Conservation (phyloP, 257 asterid genomes). For the Misopates orontium region DNA sequence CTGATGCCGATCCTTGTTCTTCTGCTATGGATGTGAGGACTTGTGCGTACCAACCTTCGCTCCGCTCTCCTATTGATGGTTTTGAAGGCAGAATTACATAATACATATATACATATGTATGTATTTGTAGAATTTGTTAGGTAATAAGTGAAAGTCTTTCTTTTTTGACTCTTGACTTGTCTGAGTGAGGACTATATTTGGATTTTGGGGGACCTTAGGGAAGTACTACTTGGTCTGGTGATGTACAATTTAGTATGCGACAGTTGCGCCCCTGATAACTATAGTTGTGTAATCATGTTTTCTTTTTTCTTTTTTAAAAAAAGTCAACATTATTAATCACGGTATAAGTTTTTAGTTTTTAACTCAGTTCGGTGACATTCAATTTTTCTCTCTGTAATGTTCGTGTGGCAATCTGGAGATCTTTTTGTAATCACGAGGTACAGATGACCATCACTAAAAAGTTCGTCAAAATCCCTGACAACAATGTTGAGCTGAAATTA, state of each 20-base stretch:
- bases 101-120: constrained; percentile 3
- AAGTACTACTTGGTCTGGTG: neutral
- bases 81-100: constrained; percentile 9
- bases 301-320: neutral
- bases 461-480: too few relatives aligned
- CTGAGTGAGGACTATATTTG: constrained; percentile 7
- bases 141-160: constrained; percentile 12
- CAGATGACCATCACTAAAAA: too few relatives aligned
- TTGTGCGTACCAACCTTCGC: neutral
- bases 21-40: neutral
- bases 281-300: neutral
- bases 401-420: too few relatives aligned
- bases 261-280: neutral
- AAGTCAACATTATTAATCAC: too few relatives aligned
- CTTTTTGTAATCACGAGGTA: too few relatives aligned
- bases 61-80: neutral
- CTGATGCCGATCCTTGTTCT: neutral
- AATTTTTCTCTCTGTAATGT: too few relatives aligned
- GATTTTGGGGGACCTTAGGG: constrained; percentile 30
- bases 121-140: constrained; percentile 14
- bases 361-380: too few relatives aligned
- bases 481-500: too few relatives aligned
- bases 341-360: too few relatives aligned
- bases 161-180: constrained; percentile 14
- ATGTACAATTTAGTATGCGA: constrained; percentile 7